A percentile compares a stretch with the other conserved stretches of the same genome.
Conservation (phyloP, 805 yeast genomes). For the Lipomyces sp. region DNA sequence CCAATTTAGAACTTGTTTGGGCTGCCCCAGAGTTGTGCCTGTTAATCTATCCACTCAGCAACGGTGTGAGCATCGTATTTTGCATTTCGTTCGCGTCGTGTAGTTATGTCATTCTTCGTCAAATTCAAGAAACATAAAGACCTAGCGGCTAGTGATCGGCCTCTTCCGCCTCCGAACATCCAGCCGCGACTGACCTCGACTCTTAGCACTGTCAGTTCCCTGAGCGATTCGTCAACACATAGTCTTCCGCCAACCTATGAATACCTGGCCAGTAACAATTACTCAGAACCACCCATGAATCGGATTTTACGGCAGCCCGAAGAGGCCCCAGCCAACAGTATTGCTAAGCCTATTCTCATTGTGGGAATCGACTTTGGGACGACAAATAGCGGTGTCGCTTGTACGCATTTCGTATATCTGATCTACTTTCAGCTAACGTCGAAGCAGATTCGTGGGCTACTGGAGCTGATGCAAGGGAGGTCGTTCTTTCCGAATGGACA, state of each 20-base stretch:
- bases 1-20: too few species aligned
- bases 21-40: too few species aligned
- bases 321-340: neutral
- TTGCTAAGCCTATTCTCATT: conserved; percentile 11
- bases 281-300: neutral
- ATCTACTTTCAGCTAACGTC: neutral
- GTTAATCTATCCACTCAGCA: too few species aligned
- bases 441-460: conserved; percentile 19
- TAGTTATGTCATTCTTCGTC: neutral
- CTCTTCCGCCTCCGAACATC: neutral
- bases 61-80: too few species aligned
- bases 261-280: neutral
- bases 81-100: too few species aligned
- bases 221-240: neutral
- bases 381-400: conserved; percentile 30
- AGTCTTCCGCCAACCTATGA: neutral
- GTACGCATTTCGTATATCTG: conserved; percentile 9
- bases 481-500: conserved; percentile 23
- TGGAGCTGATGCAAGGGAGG: conserved; percentile 6
- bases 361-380: conserved; percentile 38
- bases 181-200: neutral
- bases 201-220: neutral
- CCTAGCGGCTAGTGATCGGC: neutral
- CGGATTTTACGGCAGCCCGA: neutral
- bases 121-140: neutral